Evolutionary conservation across 306 rosid species (phyloP).

Genomic region (Aeschynomene evenia): DNA sequence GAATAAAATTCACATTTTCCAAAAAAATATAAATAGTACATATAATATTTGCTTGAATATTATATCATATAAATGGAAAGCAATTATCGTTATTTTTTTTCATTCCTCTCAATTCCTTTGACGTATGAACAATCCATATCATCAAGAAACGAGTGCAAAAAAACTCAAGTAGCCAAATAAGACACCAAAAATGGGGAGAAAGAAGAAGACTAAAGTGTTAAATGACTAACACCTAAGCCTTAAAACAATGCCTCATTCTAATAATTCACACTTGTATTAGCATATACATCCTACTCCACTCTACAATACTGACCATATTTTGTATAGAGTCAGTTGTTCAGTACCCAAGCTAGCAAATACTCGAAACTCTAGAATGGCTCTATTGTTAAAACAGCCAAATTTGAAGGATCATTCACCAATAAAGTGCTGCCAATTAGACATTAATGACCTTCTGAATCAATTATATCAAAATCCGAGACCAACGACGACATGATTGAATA

Average conservation of each 20-base stretch:
- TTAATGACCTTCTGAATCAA: neutral
- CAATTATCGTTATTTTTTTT: neutral
- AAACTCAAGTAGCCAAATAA: neutral
- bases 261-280: constrained; percentile 24
- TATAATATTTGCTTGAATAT: no score
- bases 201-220: neutral
- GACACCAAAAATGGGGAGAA: neutral
- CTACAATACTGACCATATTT: constrained; percentile 8
- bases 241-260: constrained; percentile 26
- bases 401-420: constrained; percentile 23
- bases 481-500: neutral
- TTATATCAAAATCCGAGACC: neutral
- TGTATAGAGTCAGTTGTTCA: no score
- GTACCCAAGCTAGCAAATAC: constrained; percentile 15
- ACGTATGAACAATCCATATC: neutral
- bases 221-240: constrained; percentile 24
- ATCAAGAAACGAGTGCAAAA: constrained; percentile 10
- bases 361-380: constrained; percentile 20
- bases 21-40: no score
- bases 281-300: constrained; percentile 41
- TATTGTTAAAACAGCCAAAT: constrained; percentile 14
- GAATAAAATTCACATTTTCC: no score
- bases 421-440: neutral
- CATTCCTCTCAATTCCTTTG: neutral
- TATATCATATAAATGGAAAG: no score